Base-by-base conservation (phyloP, 257 asterid species). In the Solanum rostratum region DNA sequence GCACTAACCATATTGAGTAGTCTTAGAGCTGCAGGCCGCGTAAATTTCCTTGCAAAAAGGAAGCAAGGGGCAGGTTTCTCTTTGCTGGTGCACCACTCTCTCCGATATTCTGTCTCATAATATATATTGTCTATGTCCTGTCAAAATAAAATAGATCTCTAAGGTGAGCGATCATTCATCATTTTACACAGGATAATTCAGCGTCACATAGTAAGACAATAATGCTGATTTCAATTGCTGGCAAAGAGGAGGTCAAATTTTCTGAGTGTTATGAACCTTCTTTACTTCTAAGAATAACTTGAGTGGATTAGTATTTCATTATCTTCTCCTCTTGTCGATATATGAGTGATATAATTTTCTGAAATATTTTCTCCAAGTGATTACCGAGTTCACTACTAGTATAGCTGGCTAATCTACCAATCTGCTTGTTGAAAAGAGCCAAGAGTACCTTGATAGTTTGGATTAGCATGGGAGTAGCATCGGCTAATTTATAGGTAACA, bases 41-140 rank as follows among this genome's bases (percentile, higher is more conserved):
- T 92, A 84, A 96, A 96, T 87, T 96, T 96, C 87, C 99, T 91
- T 5, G 98, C 97, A 8, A 96, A 95, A 57, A 95, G 98, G 92
- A 96, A 96, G 90, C 99, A 96, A 45, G 90, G 86, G 53, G 98
- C 95, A 85, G 98, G 99, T 82, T 92, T 96, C 46, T 92, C 97
- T 87, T 91, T 96, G 92, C 97, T 95, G 55, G 96, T 91, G 93
- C 98, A 96, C 99, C 99, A 96, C 87, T 96, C 99, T 89, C 95
- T 93, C 89, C 99, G 91, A 83, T 93, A 91, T 89, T 96, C 98
- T 0, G 98, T 96, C 88, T 95, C 99, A 57, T 89, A 96, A 85
- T 95, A 83, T 83, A 96, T 90, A 88, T 96, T 94, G 86, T 96
- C 98, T 85, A 92, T 87, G 24, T 82, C 97, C 99, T 97, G 92